Evolutionary conservation across 2,329 filamentous ascomycete species (phyloP).

Genomic region (Acrocalymma vagum): DNA sequence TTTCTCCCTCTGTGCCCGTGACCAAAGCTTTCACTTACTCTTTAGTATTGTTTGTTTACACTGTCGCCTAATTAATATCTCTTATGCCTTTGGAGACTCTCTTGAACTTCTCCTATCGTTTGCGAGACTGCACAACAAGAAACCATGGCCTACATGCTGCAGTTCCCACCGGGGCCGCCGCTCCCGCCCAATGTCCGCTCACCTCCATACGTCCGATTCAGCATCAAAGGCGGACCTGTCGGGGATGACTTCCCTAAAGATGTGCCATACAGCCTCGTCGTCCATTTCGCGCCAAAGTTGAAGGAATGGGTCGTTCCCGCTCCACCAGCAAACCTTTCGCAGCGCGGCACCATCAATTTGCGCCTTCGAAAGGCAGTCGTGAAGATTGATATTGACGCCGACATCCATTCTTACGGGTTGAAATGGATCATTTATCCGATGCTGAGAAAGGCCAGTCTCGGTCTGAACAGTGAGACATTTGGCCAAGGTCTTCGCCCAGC

Average conservation of each 20-base stretch:
- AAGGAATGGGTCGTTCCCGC: conserved; percentile 24
- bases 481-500: conserved; percentile 8
- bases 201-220: conserved; percentile 33
- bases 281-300: conserved; percentile 31
- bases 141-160: conserved; percentile 32
- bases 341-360: neutral
- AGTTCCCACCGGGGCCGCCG: conserved; percentile 20
- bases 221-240: conserved; percentile 20
- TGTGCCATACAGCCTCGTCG: conserved; percentile 26
- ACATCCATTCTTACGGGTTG: conserved; percentile 19
- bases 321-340: conserved; percentile 7
- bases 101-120: too few relatives aligned
- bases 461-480: conserved; percentile 7
- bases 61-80: too few relatives aligned
- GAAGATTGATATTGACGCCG: conserved; percentile 29
- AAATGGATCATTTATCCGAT: conserved; percentile 28
- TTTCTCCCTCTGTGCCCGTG: too few relatives aligned
- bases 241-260: conserved; percentile 19
- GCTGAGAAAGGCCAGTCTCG: conserved; percentile 20
- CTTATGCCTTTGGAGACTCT: too few relatives aligned
- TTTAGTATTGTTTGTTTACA: too few relatives aligned
- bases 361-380: conserved; percentile 17
- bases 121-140: neutral
- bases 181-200: conserved; percentile 15
- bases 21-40: too few relatives aligned